Evolutionary conservation across 331 rosid genomes (phyloP), one percentile per base, ranked within the genome.

Genomic region (Rosa hybrid): DNA sequence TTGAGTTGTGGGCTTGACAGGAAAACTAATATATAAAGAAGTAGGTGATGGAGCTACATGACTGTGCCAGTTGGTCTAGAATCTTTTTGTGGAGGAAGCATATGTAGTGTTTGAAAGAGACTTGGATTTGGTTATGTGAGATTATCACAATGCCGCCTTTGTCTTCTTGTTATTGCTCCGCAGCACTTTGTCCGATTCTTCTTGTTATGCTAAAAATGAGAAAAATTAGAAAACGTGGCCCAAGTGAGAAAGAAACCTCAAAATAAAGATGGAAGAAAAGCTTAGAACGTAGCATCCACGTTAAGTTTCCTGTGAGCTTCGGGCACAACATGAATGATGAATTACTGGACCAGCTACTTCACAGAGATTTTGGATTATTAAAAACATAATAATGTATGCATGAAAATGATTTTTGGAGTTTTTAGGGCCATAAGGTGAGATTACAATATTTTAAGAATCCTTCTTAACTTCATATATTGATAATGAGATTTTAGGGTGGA

Each of bases 31-130:
- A 38, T 72, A 80, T 23, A 72, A 69, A 20, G 56, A 25, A 41
- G 25, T 18, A 3, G 53, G 18, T 20, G 74, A 44, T n/a, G 74
- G 54, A 45, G 39, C 27, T 39, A 48, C 73, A 64, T 67, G 83
- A 77, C 81, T 87, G 77, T 77, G 90, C 86, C 75, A 86, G 81
- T 81, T 85, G 88, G 80, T 69, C 21, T 25, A 71, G 84, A 87
- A 85, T 86, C 77, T 87, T 69, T 68, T 79, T 77, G 74, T 75
- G 72, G 84, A 79, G 71, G 59, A 68, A 75, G 44, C 85, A 79
- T 41, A 27, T 46, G 27, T 18, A 42, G 71, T 63, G 30, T 75
- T 57, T 63, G 89, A 83, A 84, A 91, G 81, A 46, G 89, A 80
- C 86, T 27, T 23, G 38, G 67, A 56, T 76, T 77, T 72, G 86